phyloP scores from a whole-genome alignment of 2,329 filamentous ascomycete genomes.

The Ophiostoma tasmaniense region DNA sequence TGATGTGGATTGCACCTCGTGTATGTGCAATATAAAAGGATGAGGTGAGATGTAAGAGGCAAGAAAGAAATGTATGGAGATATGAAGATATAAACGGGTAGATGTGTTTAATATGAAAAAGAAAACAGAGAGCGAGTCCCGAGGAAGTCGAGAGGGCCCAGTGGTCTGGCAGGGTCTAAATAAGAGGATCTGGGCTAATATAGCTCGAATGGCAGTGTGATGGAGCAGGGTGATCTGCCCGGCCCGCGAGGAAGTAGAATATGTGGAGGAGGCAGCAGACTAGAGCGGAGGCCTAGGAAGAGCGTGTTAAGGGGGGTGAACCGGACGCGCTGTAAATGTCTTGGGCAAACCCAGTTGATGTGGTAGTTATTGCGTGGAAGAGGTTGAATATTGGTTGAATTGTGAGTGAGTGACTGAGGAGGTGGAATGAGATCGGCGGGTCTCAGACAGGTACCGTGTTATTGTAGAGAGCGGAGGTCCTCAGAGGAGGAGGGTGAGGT shows the following conservation, averaged over 20 bases:
- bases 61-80: not conserved
- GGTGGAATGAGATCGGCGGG: not conserved
- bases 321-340: not conserved
- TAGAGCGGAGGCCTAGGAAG: not conserved
- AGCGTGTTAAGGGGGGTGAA: not conserved
- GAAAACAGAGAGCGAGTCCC: not conserved
- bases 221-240: conserved; percentile 3
- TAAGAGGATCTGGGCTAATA: not conserved
- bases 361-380: not conserved
- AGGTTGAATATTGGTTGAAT: no score
- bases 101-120: not conserved
- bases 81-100: not conserved
- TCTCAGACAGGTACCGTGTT: not conserved
- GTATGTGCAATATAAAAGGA: not conserved
- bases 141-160: not conserved
- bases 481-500: not conserved
- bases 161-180: not conserved
- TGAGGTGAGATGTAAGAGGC: not conserved
- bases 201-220: not conserved
- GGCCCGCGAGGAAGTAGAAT: not conserved
- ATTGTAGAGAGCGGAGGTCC: not conserved
- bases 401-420: not conserved
- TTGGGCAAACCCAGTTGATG: not conserved
- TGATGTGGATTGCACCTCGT: not conserved
- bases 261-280: not conserved